Percentiles rank a stretch among this genome's conserved stretches.
Conservation (phyloP, 208 protist genomes). For the Leishmania aethiopica region DNA sequence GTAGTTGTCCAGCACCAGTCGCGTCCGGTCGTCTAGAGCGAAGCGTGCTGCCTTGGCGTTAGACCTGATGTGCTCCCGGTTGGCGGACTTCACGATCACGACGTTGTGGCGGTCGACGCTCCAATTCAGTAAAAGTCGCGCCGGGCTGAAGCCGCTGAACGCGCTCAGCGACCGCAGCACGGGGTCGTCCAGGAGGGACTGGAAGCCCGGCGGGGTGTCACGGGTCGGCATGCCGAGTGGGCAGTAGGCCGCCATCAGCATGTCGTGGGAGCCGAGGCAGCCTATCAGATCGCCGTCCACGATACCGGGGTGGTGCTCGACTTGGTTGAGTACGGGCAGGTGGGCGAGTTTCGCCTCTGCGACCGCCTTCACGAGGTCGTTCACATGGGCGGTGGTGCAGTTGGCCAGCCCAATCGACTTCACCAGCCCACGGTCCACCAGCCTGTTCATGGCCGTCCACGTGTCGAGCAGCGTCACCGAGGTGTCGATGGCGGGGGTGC, state of each 20-base stretch:
- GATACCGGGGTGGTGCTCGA: slow-evolving; percentile 88
- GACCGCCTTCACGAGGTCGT: slow-evolving; percentile 40
- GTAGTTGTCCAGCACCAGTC: slow-evolving; percentile 67
- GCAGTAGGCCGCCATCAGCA: slow-evolving; percentile 86
- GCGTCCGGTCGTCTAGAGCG: slow-evolving; percentile 56
- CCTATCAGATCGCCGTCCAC: slow-evolving; percentile 51
- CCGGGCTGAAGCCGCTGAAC: slow-evolving; percentile 65
- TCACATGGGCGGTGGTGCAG: slow-evolving; percentile 67
- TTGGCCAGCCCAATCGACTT: slow-evolving; percentile 91
- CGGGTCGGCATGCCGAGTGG: slow-evolving; percentile 83
- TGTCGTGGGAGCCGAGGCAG: slow-evolving; percentile 54
- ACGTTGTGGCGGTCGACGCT: slow-evolving; percentile 78
- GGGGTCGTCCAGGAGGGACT: slow-evolving; percentile 47
- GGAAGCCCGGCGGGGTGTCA: slow-evolving; percentile 63
- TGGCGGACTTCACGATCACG: slow-evolving; percentile 81
- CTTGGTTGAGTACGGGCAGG: slow-evolving; percentile 86
- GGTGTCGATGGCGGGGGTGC: slow-evolving; percentile 51
- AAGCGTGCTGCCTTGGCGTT: slow-evolving; percentile 85
- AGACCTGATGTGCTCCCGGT: slow-evolving; percentile 77
- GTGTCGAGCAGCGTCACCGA: slow-evolving; percentile 72
- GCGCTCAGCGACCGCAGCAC: slow-evolving; percentile 51
- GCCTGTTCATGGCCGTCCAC: slow-evolving; percentile 83
- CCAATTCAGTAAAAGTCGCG: slow-evolving; percentile 83
- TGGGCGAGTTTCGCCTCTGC: slow-evolving; percentile 19
- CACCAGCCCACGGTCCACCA: slow-evolving; percentile 88